These are phyloP conservation scores for Ceriops tagal DNA, from an alignment of 345 rosid genomes.

Conservation along the genomic window DNA sequence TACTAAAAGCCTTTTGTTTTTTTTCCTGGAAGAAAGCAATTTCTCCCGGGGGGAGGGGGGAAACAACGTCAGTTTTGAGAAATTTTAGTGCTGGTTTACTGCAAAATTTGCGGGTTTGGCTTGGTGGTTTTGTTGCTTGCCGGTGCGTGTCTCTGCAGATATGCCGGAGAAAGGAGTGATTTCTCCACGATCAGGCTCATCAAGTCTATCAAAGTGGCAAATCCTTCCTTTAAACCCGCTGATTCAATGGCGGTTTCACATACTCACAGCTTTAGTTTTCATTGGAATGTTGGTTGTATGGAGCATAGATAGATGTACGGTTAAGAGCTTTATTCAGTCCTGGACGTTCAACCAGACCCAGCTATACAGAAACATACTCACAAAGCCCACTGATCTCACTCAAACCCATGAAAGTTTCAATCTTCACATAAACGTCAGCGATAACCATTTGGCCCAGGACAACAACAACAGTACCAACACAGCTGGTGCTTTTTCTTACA, in stretches of 20 bases:
- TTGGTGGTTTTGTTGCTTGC: neutral
- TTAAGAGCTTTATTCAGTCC: constrained; percentile 46
- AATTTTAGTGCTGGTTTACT: too few relatives aligned
- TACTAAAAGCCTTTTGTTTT: too few relatives aligned
- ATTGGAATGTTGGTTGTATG: constrained; percentile 56
- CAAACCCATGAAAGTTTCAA: constrained; percentile 11
- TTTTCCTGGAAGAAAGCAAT: too few relatives aligned
- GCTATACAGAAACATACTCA: neutral
- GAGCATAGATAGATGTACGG: constrained; percentile 66
- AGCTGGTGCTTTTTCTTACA: neutral
- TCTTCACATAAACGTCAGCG: constrained; percentile 2
- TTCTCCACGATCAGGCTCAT: constrained; percentile 18
- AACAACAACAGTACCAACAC: constrained; percentile 2
- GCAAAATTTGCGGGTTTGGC: too few relatives aligned
- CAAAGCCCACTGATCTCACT: constrained; percentile 12
- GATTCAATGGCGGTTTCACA: constrained; percentile 69
- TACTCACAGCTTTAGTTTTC: constrained; percentile 56
- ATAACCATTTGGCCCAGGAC: constrained; percentile 11
- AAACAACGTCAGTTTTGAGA: too few relatives aligned
- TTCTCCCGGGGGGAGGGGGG: too few relatives aligned
- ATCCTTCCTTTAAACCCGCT: constrained; percentile 36
- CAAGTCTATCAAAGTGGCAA: constrained; percentile 23
- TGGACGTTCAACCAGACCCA: constrained; percentile 49
- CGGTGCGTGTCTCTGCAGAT: constrained; percentile 20
- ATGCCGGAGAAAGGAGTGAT: constrained; percentile 63